Base-by-base conservation (phyloP, 495 filamentous ascomycete species). In the Xylaria bambusicola region DNA sequence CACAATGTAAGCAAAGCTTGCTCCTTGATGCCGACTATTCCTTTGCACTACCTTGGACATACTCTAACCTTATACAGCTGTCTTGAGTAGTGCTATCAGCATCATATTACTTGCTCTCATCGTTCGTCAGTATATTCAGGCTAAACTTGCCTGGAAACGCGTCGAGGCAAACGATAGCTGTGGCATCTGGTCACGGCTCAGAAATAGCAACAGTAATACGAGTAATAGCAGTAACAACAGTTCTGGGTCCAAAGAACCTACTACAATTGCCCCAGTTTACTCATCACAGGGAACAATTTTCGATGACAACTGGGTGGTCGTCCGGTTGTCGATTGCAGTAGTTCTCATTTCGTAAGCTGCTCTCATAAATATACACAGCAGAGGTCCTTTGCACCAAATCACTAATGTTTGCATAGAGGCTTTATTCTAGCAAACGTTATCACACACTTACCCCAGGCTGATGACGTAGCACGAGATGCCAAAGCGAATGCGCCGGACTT, bases 1-100 rank as follows among this genome's bases (percentile, higher is more conserved):
- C 50, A 5, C 63, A 66, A 65, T 62, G 63, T 65, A 31, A 60
- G 63, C 12, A n/a, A n/a, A n/a, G n/a, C n/a, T n/a, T n/a, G n/a
- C n/a, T n/a, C n/a, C n/a, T n/a, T n/a, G n/a, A n/a, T n/a, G n/a
- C 13, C 12, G 0, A 7, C 5, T 15, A 21, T 4, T 21, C 15
- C n/a, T n/a, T 23, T 46, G 17, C 0, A 3, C 26, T 6, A 2
- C 15, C 9, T 57, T 13, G 6, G 7, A n/a, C 17, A 40, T 29
- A 17, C 4, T 26, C 59, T 62, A n/a, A 62, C 33, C 5, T 20
- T 17, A 3, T 10, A 6, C 23, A 62, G 59, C 59, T 13, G 52
- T 62, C 21, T 1, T 29, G 59, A 62, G 59, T 42, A 56, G 59
- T 45, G 45, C 45, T 31, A 38, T 62, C 1, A 63, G 61, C 55